Percentiles rank a stretch among this genome's conserved stretches.
These are phyloP conservation scores for Papiliotrema nemorosa DNA, from an alignment of 1,284 basidiomycete species.

Conservation along the genomic window DNA sequence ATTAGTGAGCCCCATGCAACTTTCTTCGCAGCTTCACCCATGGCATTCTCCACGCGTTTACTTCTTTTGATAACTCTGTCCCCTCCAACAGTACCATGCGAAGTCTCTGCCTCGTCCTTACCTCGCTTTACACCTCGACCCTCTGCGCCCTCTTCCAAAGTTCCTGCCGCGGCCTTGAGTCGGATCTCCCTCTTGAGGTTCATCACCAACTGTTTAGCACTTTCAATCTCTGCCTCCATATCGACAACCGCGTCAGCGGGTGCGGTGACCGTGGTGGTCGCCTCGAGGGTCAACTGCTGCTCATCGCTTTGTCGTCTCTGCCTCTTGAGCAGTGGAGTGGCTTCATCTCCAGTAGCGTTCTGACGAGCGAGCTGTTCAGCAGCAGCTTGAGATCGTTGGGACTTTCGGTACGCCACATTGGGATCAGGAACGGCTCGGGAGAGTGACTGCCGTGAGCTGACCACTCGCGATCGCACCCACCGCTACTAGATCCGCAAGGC, in stretches of 20 bases:
- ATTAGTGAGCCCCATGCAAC: slow-evolving; percentile 44
- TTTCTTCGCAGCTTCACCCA: slow-evolving; percentile 29
- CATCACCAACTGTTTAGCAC: slow-evolving; percentile 45
- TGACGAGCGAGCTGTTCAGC: slow-evolving; percentile 35
- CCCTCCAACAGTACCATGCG: slow-evolving; percentile 26
- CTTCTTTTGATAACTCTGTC: slow-evolving; percentile 39
- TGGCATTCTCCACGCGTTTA: slow-evolving; percentile 32
- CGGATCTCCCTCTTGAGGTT: slow-evolving; percentile 42
- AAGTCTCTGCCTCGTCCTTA: slow-evolving; percentile 32
- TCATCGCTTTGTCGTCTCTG: slow-evolving; percentile 20
- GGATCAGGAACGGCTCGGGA: slow-evolving; percentile 75
- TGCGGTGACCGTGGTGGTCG: slow-evolving; percentile 43
- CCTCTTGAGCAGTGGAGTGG: slow-evolving; percentile 36
- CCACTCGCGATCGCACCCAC: slow-evolving; percentile 19
- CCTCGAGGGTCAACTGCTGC: slow-evolving; percentile 39
- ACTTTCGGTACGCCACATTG: slow-evolving; percentile 66
- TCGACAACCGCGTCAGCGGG: slow-evolving; percentile 32
- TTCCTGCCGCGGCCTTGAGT: slow-evolving; percentile 37
- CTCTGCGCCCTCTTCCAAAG: slow-evolving; percentile 36
- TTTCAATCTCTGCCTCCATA: slow-evolving; percentile 46
- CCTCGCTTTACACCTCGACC: slow-evolving; percentile 41
- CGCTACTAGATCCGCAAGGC: slow-evolving; percentile 54
- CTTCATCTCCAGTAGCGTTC: slow-evolving; percentile 17
- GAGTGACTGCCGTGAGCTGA: slow-evolving; percentile 54
- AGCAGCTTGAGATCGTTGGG: slow-evolving; percentile 48